Evolutionary conservation across 1,284 basidiomycete genomes (phyloP), one percentile per base, ranked within the genome.

Genomic region (Microbotryomycetes sp.): DNA sequence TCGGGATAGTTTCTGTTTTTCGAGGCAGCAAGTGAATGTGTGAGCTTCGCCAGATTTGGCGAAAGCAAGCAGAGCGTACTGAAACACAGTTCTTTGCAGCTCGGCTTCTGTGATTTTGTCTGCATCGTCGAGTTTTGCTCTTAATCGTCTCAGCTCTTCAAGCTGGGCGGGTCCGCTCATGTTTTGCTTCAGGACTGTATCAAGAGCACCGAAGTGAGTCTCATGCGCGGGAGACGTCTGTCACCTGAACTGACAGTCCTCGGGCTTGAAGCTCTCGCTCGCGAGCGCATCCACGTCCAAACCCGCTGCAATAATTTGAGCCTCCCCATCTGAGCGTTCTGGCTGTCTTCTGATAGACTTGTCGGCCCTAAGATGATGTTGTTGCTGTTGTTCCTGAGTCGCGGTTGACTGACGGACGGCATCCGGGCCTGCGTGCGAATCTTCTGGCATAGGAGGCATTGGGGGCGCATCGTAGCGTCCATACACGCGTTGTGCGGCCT

Each of bases 1-100:
- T 97, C 91, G 45, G 90, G 86, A 73, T 97, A 98, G 76, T 78
- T 77, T 27, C 72, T 73, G 59, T 21, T 6, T 41, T 31, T 47
- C n/a, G 16, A 3, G 21, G 11, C 52, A 27, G 55, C 31, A 0
- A 2, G 11, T 5, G 2, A 5, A 4, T 49, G n/a, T 28, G 35
- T 26, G n/a, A 28, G 26, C 16, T n/a, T 50, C 7, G 23, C 27
- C 24, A 21, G 5, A 29, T 28, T n/a, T 23, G 24, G 18, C 24
- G 50, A 23, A 31, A n/a, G 2, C 4, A 0, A n/a, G 23, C 1
- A 11, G 21, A 56, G n/a, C 67, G 52, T 29, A 68, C 67, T 68
- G 61, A 57, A 68, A 68, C 9, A 69, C 67, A 31, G 59, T 69
- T 48, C 49, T 52, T 57, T 69, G 65, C 26, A 69, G 24, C 23